These are phyloP conservation scores for Hypoxylon fuscum DNA, from an alignment of 495 filamentous ascomycete species.

Conservation along the genomic window DNA sequence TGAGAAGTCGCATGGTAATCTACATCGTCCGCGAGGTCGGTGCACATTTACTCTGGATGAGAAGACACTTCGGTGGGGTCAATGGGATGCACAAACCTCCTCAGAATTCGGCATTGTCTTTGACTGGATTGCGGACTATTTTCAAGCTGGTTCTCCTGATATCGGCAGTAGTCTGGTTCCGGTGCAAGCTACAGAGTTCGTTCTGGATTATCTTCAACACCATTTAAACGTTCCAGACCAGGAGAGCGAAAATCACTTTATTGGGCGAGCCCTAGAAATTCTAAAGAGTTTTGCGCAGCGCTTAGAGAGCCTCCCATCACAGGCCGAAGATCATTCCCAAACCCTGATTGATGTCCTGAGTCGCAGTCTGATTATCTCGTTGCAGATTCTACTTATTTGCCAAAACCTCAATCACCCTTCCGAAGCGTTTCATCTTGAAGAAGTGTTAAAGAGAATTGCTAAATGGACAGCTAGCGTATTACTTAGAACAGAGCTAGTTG, in stretches of 20 bases:
- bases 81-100: conserved; percentile 74
- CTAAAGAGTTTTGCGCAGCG: conserved; percentile 50
- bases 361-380: conserved; percentile 39
- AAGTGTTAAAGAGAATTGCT: conserved; percentile 51
- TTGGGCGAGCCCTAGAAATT: conserved; percentile 56
- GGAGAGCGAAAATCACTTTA: conserved; percentile 48
- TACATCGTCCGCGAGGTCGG: conserved; percentile 40
- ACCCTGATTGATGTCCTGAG: conserved; percentile 41
- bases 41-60: conserved; percentile 58
- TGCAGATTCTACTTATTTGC: conserved; percentile 49
- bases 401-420: conserved; percentile 37
- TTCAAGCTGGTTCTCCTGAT: conserved; percentile 27
- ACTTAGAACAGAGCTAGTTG: conserved; percentile 57
- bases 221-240: conserved; percentile 47
- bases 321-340: conserved; percentile 15
- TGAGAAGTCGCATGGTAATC: conserved; percentile 35
- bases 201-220: conserved; percentile 52
- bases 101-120: conserved; percentile 71
- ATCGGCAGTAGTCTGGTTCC: conserved; percentile 5
- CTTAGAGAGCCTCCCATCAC: conserved; percentile 37
- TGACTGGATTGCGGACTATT: conserved; percentile 61
- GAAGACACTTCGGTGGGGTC: conserved; percentile 66
- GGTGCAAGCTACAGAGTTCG: conserved; percentile 49
- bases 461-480: conserved; percentile 51
- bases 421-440: conserved; percentile 52